Conservation (phyloP, 2,329 filamentous ascomycete genomes). For the Colletotrichum sp. region DNA sequence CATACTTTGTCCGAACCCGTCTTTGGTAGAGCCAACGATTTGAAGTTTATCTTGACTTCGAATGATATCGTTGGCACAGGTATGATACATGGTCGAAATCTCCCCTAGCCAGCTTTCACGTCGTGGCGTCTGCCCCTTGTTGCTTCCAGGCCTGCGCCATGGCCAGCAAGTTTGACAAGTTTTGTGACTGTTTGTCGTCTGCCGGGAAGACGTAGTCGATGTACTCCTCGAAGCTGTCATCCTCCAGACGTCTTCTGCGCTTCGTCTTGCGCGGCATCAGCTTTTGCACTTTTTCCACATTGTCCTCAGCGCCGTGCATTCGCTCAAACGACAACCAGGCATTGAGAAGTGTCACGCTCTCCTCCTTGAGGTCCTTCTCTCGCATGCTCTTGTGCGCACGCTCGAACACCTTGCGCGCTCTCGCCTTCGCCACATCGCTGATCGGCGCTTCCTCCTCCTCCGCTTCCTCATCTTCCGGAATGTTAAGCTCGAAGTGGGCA, state of each 20-base stretch:
- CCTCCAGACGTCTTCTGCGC: constrained; percentile 89
- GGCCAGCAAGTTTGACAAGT: constrained; percentile 82
- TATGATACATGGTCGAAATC: neutral
- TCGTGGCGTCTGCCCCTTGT: constrained; percentile 42
- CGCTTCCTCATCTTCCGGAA: constrained; percentile 75
- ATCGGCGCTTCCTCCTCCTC: constrained; percentile 70
- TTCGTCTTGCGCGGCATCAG: constrained; percentile 95
- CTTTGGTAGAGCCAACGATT: neutral
- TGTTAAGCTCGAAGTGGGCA: constrained; percentile 97
- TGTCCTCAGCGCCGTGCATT: constrained; percentile 76
- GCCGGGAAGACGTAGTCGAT: constrained; percentile 97
- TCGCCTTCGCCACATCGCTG: constrained; percentile 81
- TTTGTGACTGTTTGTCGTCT: constrained; percentile 86
- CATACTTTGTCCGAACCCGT: neutral
- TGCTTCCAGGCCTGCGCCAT: constrained; percentile 91
- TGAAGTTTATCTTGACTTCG: neutral
- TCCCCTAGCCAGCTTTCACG: neutral
- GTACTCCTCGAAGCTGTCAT: constrained; percentile 95
- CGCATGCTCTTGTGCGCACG: constrained; percentile 87
- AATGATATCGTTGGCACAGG: neutral
- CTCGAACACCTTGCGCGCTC: constrained; percentile 84
- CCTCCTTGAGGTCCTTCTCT: constrained; percentile 88
- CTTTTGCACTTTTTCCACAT: constrained; percentile 83
- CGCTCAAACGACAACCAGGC: constrained; percentile 93
- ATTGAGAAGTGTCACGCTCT: constrained; percentile 89